Evolutionary conservation across 2,329 filamentous ascomycete genomes (phyloP).

Genomic region (Penicillium digitatum): DNA sequence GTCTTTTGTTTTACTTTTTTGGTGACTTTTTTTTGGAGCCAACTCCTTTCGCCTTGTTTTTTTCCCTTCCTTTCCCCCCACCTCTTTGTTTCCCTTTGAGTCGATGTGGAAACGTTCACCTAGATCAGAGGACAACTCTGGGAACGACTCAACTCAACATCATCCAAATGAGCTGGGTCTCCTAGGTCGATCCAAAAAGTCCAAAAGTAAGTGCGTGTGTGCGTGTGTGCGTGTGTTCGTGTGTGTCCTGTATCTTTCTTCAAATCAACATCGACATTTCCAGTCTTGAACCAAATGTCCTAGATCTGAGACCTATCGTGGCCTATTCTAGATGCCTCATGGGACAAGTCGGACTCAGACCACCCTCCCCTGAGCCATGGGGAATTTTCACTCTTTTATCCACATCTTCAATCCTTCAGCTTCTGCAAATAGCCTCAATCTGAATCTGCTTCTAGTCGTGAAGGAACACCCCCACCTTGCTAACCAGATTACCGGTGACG

Average conservation of each 20-base stretch:
- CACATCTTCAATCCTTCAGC: constrained; percentile 8
- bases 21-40: constrained; percentile 5
- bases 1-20: background rate
- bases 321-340: constrained; percentile 3
- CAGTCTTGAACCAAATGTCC: constrained; percentile 10
- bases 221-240: too few species aligned
- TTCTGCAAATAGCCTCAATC: background rate
- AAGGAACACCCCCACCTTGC: constrained; percentile 19
- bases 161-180: constrained; percentile 33
- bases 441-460: background rate
- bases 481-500: constrained; percentile 21
- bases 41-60: constrained; percentile 8
- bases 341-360: background rate
- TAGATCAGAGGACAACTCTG: constrained; percentile 39
- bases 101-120: constrained; percentile 43
- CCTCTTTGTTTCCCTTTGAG: constrained; percentile 17
- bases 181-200: constrained; percentile 38
- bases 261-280: background rate
- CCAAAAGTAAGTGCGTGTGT: constrained; percentile 13
- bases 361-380: constrained; percentile 1
- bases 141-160: constrained; percentile 34
- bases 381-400: constrained; percentile 3
- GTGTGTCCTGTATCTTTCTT: background rate
- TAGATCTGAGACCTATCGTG: constrained; percentile 18
- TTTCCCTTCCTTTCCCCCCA: constrained; percentile 9